A percentile compares a stretch with the other conserved stretches of the same genome.
Evolutionary conservation across 1,284 basidiomycete genomes (phyloP).

Genomic region (Cystobasidium slooffiae): DNA sequence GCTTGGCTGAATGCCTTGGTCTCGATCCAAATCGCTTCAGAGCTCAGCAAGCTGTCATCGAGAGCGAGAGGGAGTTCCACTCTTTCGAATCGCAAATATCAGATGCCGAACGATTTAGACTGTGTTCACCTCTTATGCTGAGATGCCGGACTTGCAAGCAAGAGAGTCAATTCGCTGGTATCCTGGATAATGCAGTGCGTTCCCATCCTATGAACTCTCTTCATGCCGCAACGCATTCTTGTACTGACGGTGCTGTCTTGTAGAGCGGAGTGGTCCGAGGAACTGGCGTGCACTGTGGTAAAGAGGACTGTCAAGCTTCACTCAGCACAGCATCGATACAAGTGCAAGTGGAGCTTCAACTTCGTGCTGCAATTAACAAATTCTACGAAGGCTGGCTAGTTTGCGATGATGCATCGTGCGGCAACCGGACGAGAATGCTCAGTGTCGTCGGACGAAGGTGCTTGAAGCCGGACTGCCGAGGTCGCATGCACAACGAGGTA

Average conservation of each 20-base stretch:
- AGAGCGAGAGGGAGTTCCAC: constrained; percentile 72
- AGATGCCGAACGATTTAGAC: constrained; percentile 82
- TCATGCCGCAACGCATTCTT: constrained; percentile 60
- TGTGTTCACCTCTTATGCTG: constrained; percentile 70
- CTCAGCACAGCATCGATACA: constrained; percentile 69
- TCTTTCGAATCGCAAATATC: constrained; percentile 88
- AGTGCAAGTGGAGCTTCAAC: constrained; percentile 82
- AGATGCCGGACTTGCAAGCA: constrained; percentile 75
- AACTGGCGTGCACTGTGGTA: constrained; percentile 63
- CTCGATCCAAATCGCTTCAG: constrained; percentile 82
- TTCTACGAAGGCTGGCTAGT: constrained; percentile 90
- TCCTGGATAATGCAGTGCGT: constrained; percentile 69
- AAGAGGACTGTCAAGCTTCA: constrained; percentile 63
- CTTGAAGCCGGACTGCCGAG: constrained; percentile 69
- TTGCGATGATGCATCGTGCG: constrained; percentile 86
- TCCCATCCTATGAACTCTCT: constrained; percentile 48
- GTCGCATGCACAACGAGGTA: constrained; percentile 75
- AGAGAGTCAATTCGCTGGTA: constrained; percentile 67
- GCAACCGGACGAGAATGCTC: constrained; percentile 83
- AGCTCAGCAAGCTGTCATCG: constrained; percentile 56
- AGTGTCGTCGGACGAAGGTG: constrained; percentile 86
- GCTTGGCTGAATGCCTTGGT: constrained; percentile 92
- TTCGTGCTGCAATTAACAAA: constrained; percentile 73
- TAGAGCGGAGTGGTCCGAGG: constrained; percentile 57
- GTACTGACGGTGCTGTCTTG: background rate